Evolutionary conservation across 345 rosid species (phyloP), one percentile per base, ranked within the genome.

Genomic region (Eucalyptus regnans): DNA sequence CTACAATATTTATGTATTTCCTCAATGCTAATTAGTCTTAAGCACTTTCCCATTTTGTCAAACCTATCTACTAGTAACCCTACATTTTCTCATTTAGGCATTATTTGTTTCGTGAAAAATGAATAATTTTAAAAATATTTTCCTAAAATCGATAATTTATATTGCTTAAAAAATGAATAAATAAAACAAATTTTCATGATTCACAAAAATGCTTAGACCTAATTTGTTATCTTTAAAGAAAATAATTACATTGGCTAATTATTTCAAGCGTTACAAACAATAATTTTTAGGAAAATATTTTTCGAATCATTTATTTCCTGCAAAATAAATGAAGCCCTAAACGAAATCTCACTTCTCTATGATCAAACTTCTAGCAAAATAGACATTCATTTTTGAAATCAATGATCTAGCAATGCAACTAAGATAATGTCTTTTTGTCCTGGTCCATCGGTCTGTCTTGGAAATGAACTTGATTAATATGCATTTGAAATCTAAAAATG

Each of bases 61-160:
- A 66, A 66, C 22, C 22, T 66, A 66, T 66, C 79, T 0, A 4
- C 79, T 0, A 4, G 0, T 4, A 66, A 14, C 3, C 79, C 20
- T 66, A 43, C 22, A n/a, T 2, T 66, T 66, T 64, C 41, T 64
- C 41, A 64, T 64, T 64, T 64, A n/a, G 76, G 3, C 41, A 0
- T 4, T 4, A n/a, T 64, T 64, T 64, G 3, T 64, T 64, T 8
- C 0, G 22, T 0, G 8, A 31, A 64, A 64, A 31, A 8, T 16
- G 11, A n/a, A 31, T 66, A 8, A 66, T 27, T 66, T 64, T 29
- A 9, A 31, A 4, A 31, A 4, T 13, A 31, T 15, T 16, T 66
- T 66, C 6, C 6, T 31, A 8, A 66, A 31, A 4, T 31, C 16
- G 22, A 66, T 66, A 0, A 66, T 17, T 66, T 66, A 66, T 16